Evolutionary conservation across 305 asterid species (phyloP), one percentile per base, ranked within the genome.

Genomic region (Solanum aculeatissimum): DNA sequence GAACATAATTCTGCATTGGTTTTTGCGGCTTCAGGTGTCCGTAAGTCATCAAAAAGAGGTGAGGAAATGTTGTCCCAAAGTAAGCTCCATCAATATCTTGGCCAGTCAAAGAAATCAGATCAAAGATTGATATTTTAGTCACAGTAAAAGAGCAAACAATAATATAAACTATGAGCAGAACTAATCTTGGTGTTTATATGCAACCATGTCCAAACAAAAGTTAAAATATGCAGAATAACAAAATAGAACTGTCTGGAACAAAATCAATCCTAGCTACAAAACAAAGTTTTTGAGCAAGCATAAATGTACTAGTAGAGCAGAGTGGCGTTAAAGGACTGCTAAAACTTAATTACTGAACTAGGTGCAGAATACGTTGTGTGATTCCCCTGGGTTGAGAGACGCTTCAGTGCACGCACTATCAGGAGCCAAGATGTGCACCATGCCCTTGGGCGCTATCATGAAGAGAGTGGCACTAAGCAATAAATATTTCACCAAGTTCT

Each of bases 1-100:
- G 94, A 32, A 92, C 88, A 82, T 90, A 93, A 87, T 69, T 90
- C 85, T 93, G 94, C 27, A 86, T 79, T 23, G 93, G 91, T 82
- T 91, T 92, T 82, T 89, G 94, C 45, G 93, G 95, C 87, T 89
- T 93, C 72, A 90, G 93, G 87, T 91, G 93, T 43, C 94, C 97
- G 27, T 88, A 92, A 21, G 92, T 90, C 95, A 91, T 92, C 89
- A 90, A 84, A 88, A 91, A 93, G 69, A 93, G 92, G 86, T 92
- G 93, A 10, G 94, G 97, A 84, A 93, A 92, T 23, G 97, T 93
- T 35, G 95, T 93, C 45, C 95, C 97, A 21, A 92, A 89, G 86
- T 91, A 93, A 15, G 94, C 92, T 77, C 97, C 92, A 74, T 93
- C 95, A 7, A 92, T 90, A 87, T 91, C 97, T 93, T 86, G 81